Evolutionary conservation across 371 early-diverging fungal genomes (phyloP).

Genomic region (Mortierella sp.): DNA sequence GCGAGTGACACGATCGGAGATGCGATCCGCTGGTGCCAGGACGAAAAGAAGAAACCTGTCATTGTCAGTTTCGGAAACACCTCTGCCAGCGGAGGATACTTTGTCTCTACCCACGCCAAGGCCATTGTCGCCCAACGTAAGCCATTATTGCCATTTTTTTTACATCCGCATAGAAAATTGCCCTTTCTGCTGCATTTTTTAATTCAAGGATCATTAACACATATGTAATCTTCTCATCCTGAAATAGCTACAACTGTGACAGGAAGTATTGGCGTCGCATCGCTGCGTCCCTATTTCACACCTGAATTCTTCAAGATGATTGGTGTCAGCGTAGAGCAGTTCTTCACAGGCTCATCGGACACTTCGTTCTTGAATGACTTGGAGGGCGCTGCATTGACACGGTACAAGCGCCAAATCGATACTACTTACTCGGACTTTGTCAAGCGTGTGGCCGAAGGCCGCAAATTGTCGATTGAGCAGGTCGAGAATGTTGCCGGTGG

Average conservation of each 20-base stretch:
- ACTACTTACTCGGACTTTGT: conserved; percentile 66
- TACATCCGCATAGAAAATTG: neutral
- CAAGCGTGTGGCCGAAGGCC: conserved; percentile 66
- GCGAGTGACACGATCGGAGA: conserved; percentile 73
- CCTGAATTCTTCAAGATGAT: conserved; percentile 63
- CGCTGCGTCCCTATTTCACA: conserved; percentile 64
- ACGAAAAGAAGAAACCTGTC: conserved; percentile 67
- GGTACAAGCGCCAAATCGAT: conserved; percentile 60
- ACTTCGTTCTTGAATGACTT: conserved; percentile 62
- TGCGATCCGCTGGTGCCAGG: conserved; percentile 62
- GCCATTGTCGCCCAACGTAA: conserved; percentile 68
- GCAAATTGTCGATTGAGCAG: conserved; percentile 62
- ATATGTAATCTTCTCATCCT: neutral
- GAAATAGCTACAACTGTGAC: conserved; percentile 67
- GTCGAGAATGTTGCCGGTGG: conserved; percentile 69
- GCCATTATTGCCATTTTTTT: neutral
- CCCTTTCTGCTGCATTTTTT: neutral
- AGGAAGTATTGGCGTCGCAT: conserved; percentile 77
- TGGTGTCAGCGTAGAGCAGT: conserved; percentile 68
- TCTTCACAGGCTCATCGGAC: conserved; percentile 62
- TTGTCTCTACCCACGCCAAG: conserved; percentile 63
- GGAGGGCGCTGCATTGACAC: conserved; percentile 60
- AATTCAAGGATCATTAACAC: neutral
- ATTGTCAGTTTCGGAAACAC: conserved; percentile 71
- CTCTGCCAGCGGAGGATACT: conserved; percentile 73